Evolutionary conservation across 2,329 filamentous ascomycete species (phyloP).

Genomic region (Pseudodiploospora longispora): DNA sequence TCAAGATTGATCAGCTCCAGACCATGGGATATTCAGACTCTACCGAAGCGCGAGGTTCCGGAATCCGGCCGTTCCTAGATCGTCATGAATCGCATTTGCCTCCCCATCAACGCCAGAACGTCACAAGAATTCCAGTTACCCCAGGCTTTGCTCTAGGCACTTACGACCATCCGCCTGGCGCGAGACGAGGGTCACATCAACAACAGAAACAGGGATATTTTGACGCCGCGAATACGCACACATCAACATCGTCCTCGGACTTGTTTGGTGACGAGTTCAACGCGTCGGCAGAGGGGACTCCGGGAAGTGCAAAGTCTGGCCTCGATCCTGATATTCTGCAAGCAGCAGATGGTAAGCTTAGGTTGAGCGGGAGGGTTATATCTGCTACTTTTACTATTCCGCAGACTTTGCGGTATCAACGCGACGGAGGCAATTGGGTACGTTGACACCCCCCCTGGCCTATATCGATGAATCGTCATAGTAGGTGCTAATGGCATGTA

Average conservation of each 20-base stretch:
- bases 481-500: neutral
- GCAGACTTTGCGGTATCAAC: constrained; percentile 44
- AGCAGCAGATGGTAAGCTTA: neutral
- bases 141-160: constrained; percentile 5
- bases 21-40: too few relatives aligned
- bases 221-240: too few relatives aligned
- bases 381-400: constrained; percentile 56
- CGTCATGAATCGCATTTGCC: neutral
- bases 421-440: constrained; percentile 52
- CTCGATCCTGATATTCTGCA: too few relatives aligned
- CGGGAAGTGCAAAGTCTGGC: too few relatives aligned
- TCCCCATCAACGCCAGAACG: neutral
- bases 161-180: neutral
- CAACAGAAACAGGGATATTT: neutral
- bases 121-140: constrained; percentile 6
- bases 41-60: too few relatives aligned
- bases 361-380: constrained; percentile 48
- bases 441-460: constrained; percentile 31
- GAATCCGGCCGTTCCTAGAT: too few relatives aligned
- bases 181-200: neutral
- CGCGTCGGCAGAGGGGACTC: neutral
- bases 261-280: neutral
- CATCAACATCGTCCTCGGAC: neutral
- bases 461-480: neutral
- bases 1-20: too few relatives aligned